These are phyloP conservation scores for Rhodotorula babjevae DNA, from an alignment of 768 basidiomycete species.

Conservation along the genomic window DNA sequence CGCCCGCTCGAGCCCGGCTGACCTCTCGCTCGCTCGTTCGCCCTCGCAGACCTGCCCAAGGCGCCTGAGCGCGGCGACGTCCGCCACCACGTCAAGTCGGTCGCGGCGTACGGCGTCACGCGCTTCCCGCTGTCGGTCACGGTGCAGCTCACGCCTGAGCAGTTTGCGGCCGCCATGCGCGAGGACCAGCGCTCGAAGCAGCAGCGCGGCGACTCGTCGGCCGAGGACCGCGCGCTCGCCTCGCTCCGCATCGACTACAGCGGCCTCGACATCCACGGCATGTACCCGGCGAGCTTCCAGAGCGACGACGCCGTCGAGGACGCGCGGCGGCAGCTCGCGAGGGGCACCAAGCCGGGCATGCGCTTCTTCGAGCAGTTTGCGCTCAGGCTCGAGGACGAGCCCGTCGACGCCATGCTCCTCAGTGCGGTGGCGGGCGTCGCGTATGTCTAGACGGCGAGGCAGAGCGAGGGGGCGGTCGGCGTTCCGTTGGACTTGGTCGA, in stretches of 20 bases:
- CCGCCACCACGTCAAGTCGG: slow-evolving; percentile 74
- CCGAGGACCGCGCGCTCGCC: slow-evolving; percentile 29
- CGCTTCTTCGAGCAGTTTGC: slow-evolving; percentile 69
- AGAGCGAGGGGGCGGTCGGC: background rate
- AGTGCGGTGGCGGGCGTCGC: slow-evolving; percentile 27
- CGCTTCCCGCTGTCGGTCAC: slow-evolving; percentile 69
- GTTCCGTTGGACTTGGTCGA: background rate
- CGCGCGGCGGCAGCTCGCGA: slow-evolving; percentile 53
- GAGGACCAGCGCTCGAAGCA: slow-evolving; percentile 39
- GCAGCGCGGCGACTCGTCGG: slow-evolving; percentile 38
- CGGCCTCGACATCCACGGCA: slow-evolving; percentile 70
- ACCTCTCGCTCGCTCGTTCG: too few species aligned
- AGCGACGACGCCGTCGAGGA: slow-evolving; percentile 39
- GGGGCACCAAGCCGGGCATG: slow-evolving; percentile 57
- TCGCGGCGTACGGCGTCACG: slow-evolving; percentile 68
- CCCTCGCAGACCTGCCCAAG: slow-evolving; percentile 45
- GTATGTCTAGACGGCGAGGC: slow-evolving; percentile 6
- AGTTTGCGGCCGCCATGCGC: slow-evolving; percentile 31
- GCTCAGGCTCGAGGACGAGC: slow-evolving; percentile 61
- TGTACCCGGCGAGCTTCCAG: slow-evolving; percentile 71
- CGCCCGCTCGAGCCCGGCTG: too few species aligned
- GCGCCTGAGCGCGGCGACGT: slow-evolving; percentile 67
- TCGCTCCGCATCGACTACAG: slow-evolving; percentile 65
- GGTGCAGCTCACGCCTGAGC: slow-evolving; percentile 53
- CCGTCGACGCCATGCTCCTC: slow-evolving; percentile 52